These are phyloP conservation scores for Ajuga chamaepitys DNA, from an alignment of 257 asterid genomes.

Conservation along the genomic window DNA sequence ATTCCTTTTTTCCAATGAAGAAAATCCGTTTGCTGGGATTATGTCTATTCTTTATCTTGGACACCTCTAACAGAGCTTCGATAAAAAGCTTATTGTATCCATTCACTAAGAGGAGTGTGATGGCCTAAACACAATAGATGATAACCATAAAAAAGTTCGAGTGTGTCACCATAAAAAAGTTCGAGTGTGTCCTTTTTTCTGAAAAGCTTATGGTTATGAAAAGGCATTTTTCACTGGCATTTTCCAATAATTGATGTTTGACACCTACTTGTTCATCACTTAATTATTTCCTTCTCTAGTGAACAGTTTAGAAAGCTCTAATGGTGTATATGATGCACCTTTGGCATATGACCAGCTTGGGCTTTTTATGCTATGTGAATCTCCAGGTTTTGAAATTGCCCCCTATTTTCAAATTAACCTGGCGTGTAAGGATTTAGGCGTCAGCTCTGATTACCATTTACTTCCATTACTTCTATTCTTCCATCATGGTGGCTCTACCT, in stretches of 20 bases:
- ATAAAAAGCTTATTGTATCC: neutral
- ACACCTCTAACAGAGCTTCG: neutral
- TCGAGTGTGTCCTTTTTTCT: neutral
- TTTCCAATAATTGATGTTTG: neutral
- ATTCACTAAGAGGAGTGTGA: neutral
- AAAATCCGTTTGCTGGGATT: neutral
- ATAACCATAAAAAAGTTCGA: neutral
- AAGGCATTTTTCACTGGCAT: neutral
- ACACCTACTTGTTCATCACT: neutral
- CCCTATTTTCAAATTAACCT: neutral
- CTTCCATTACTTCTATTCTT: neutral
- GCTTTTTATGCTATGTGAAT: constrained; percentile 2
- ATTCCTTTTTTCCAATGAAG: neutral
- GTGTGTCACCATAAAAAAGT: no score
- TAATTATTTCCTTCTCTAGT: neutral
- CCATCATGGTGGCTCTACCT: neutral
- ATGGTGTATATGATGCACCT: neutral
- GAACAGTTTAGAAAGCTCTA: neutral
- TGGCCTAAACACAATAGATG: neutral
- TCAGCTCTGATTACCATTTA: neutral
- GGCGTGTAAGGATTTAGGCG: neutral
- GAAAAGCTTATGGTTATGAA: neutral
- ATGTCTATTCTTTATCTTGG: neutral
- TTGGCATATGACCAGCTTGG: neutral
- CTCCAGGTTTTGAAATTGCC: neutral